Evolutionary conservation across 495 filamentous ascomycete genomes (phyloP), one percentile per base, ranked within the genome.

Genomic region (Aspergillus egyptiacus): DNA sequence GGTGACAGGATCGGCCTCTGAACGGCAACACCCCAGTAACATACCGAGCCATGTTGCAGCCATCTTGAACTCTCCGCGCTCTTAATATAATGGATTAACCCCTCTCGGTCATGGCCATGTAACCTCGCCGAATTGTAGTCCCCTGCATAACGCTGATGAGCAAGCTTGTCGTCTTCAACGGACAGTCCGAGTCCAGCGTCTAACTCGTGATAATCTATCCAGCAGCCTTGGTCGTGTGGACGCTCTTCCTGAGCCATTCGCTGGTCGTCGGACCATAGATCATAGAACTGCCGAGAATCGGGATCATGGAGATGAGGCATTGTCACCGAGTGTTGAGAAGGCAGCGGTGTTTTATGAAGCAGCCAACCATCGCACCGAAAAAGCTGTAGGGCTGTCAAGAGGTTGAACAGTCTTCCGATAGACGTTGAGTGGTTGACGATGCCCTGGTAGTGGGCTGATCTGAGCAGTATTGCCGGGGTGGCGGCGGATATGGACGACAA

Each of bases 11-110:
- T 27, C 40, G 37, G 10, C 6, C 2, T 18, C 5, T 3, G 28
- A 31, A 14, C 25, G 14, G 18, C 23, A 37, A 10, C n/a, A 30
- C 8, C 10, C 56, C 14, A 7, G 48, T 19, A 20, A 74, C 80
- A 61, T 74, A 89, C 86, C 71, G 78, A 72, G 56, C 71, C 71
- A 62, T 77, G 77, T 28, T 81, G 78, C 20, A 78, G 69, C 88
- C 89, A 94, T 14, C 82, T 82, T 39, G 85, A 84, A 47, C 79
- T 85, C 64, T 91, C 82, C 30, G 81, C 80, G 66, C 76, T 78
- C 70, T 96, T 97, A 54, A 96, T 76, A 52, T 84, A 76, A 65
- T 88, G 80, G 50, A 96, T 96, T 52, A 95, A 75, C 65, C 90
- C 83, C 40, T 79, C 82, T 52, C 91, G 78, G 58, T 87, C 79